phyloP scores from a whole-genome alignment of 2,329 filamentous ascomycete species.

The Pezicula carpinea region DNA sequence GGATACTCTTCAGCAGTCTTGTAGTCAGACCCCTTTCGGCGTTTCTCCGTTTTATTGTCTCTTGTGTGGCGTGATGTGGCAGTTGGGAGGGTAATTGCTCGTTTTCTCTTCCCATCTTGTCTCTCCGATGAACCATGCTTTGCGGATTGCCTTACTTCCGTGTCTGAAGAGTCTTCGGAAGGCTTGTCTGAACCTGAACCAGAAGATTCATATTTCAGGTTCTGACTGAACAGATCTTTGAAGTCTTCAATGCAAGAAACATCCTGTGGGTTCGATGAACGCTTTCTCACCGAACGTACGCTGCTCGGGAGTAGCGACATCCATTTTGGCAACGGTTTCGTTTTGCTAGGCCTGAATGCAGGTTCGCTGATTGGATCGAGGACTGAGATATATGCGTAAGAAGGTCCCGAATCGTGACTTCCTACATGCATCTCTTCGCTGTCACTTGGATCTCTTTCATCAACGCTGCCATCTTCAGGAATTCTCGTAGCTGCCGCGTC shows the following conservation, averaged over 20 bases:
- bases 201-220: no score
- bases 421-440: constrained; percentile 4
- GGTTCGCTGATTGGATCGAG: constrained; percentile 42
- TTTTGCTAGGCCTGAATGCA: constrained; percentile 42
- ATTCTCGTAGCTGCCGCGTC: constrained; percentile 16
- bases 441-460: constrained; percentile 10
- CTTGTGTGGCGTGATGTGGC: neutral
- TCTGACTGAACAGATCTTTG: no score
- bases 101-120: neutral
- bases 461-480: constrained; percentile 14
- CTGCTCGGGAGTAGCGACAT: constrained; percentile 26
- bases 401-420: neutral
- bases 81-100: neutral
- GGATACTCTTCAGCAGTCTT: neutral
- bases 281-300: constrained; percentile 1
- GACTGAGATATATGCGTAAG: constrained; percentile 44
- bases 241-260: neutral
- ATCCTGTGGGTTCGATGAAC: neutral
- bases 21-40: neutral
- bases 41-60: neutral
- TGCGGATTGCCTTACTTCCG: no score
- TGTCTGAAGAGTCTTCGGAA: no score
- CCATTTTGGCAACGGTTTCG: constrained; percentile 46
- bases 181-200: no score
- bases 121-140: no score